These are phyloP conservation scores for Acanthochlamys bracteata DNA, from an alignment of 106 monocot genomes.

Conservation along the genomic window DNA sequence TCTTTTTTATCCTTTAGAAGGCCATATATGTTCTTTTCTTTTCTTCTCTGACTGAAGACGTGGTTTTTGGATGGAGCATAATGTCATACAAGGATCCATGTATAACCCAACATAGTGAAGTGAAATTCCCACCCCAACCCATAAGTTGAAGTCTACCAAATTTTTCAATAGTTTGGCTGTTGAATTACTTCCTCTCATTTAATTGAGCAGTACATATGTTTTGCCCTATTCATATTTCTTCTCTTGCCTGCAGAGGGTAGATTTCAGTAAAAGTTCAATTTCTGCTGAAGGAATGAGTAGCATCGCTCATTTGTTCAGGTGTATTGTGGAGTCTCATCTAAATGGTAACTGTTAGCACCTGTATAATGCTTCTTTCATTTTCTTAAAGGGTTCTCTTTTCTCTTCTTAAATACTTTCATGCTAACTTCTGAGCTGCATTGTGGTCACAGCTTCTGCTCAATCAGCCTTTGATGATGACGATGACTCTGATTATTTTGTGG, in stretches of 20 bases:
- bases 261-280: conserved; percentile 35
- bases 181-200: too few species aligned
- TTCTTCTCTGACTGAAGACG: too few species aligned
- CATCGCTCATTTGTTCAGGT: conserved; percentile 59
- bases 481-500: conserved; percentile 73
- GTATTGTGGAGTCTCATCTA: conserved; percentile 55
- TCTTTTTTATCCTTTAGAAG: too few species aligned
- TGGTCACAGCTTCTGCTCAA: conserved; percentile 63
- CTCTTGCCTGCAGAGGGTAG: conserved; percentile 35
- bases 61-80: too few species aligned
- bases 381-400: not conserved
- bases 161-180: too few species aligned
- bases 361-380: not conserved
- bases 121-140: too few species aligned
- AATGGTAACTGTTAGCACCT: conserved; percentile 38
- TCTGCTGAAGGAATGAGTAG: conserved; percentile 51
- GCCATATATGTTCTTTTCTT: too few species aligned
- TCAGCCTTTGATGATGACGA: conserved; percentile 73
- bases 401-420: conserved; percentile 1
- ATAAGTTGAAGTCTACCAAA: too few species aligned
- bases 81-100: too few species aligned
- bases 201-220: too few species aligned
- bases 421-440: not conserved
- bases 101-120: too few species aligned
- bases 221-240: too few species aligned